Evolutionary conservation across 179 eudicot species (phyloP), one percentile per base, ranked within the genome.

Genomic region (Amaranthus tricolor): DNA sequence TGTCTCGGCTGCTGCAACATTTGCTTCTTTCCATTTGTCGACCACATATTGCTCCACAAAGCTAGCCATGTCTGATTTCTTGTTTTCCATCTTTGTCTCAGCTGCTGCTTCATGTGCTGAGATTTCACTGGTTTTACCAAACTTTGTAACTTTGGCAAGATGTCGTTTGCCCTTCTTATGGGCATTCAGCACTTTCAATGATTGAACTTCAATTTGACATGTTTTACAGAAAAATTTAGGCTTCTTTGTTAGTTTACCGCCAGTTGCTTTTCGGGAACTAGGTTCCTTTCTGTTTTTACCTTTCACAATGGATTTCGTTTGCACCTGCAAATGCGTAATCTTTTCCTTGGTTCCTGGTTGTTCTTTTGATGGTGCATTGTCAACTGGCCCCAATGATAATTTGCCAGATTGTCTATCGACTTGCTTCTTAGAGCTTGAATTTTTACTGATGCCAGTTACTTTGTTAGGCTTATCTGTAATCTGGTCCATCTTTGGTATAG

Each of bases 131-230:
- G 17, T 44, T 76, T 79, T 19, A 44, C 58, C 61, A 8, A 64
- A 53, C 68, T 56, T 20, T 6, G 44, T 49, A 31, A 85, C 60
- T 53, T 78, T 79, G n/a, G 71, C 51, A 31, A 73, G n/a, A 66
- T 91, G 97, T 75, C 76, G 85, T 77, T 85, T 90, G 40, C 96
- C 91, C 19, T 58, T 79, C 65, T 57, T 76, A 75, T 90, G 96
- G 6, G 49, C 48, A 31, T 76, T 66, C 82, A 90, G 73, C 55
- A 82, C 86, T n/a, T 78, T 79, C 80, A 55, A 49, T 19, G 82
- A 72, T 48, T 49, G 62, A 54, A 84, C 80, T 50, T 86, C 87
- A 10, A 73, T 70, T 59, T 83, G 59, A 64, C 93, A 91, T 59
- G 82, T 45, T 17, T 77, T 83, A 44, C 96, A 89, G 82, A 85